Evolutionary conservation across 2,329 filamentous ascomycete species (phyloP).

Genomic region (Xylaria sp.): DNA sequence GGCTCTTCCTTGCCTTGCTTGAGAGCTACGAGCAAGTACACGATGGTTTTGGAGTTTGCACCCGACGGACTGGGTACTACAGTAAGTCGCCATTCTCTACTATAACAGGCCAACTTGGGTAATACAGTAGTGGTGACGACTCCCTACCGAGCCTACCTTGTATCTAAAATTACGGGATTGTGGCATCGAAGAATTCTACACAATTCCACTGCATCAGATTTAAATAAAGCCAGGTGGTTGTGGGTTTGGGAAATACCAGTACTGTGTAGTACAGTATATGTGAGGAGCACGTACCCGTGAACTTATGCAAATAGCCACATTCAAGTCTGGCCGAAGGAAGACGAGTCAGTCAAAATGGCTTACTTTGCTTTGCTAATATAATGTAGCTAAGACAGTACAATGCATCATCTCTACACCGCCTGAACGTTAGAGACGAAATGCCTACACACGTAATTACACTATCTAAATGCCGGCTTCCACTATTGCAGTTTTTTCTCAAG

Average conservation of each 20-base stretch:
- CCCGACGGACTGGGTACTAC: slow-evolving; percentile 7
- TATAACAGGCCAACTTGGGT: not conserved
- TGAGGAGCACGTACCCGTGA: slow-evolving; percentile 16
- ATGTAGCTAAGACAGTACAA: slow-evolving; percentile 17
- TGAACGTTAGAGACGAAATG: not conserved
- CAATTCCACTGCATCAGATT: slow-evolving; percentile 14
- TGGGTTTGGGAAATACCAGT: slow-evolving; percentile 1
- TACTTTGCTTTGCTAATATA: not conserved
- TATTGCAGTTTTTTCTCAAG: not conserved
- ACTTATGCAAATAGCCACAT: slow-evolving; percentile 35
- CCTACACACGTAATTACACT: slow-evolving; percentile 7
- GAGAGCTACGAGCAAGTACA: not conserved
- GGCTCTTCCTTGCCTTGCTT: slow-evolving; percentile 19
- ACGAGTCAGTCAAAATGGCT: slow-evolving; percentile 25
- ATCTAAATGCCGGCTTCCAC: slow-evolving; percentile 5
- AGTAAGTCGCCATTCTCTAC: not conserved
- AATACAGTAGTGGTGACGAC: not conserved
- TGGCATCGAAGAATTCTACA: slow-evolving; percentile 1
- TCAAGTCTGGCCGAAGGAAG: slow-evolving; percentile 23
- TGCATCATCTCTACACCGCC: slow-evolving; percentile 26
- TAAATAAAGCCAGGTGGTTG: slow-evolving; percentile 12
- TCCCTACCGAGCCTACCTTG: not conserved
- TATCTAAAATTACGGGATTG: not conserved
- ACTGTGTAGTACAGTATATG: not conserved
- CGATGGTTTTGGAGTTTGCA: not conserved